Evolutionary conservation across 1,284 basidiomycete genomes (phyloP).

Genomic region (Veloporphyrellus conicus): DNA sequence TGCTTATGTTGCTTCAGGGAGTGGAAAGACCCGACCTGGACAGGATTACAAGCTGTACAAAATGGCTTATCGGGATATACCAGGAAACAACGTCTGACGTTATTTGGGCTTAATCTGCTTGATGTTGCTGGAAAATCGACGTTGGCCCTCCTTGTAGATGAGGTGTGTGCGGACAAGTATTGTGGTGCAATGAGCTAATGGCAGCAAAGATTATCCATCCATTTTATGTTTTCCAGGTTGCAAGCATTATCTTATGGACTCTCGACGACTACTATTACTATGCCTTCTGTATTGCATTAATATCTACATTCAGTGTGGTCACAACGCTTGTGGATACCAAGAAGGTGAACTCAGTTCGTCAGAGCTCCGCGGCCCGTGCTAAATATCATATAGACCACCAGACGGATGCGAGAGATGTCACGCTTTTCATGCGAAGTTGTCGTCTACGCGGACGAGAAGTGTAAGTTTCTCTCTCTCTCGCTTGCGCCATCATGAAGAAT

Average conservation of each 20-base stretch:
- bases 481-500: slow-evolving; percentile 1
- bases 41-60: slow-evolving; percentile 57
- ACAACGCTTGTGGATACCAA: slow-evolving; percentile 92
- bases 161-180: slow-evolving; percentile 47
- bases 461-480: slow-evolving; percentile 45
- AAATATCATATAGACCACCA: slow-evolving; percentile 64
- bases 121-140: slow-evolving; percentile 89
- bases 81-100: slow-evolving; percentile 59
- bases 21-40: slow-evolving; percentile 88
- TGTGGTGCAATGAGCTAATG: slow-evolving; percentile 13
- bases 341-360: slow-evolving; percentile 48
- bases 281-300: slow-evolving; percentile 94
- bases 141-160: slow-evolving; percentile 81
- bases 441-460: slow-evolving; percentile 69
- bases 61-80: slow-evolving; percentile 55
- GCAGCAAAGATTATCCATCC: slow-evolving; percentile 68
- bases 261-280: slow-evolving; percentile 97
- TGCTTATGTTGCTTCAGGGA: slow-evolving; percentile 50
- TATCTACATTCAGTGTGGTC: slow-evolving; percentile 81
- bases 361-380: slow-evolving; percentile 2
- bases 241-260: slow-evolving; percentile 91
- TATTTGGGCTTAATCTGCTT: slow-evolving; percentile 89
- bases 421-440: slow-evolving; percentile 81
- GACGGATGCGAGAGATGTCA: slow-evolving; percentile 96
- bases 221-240: slow-evolving; percentile 98